Base-by-base conservation (phyloP, 495 filamentous ascomycete genomes). In the Arthonia radiata region DNA sequence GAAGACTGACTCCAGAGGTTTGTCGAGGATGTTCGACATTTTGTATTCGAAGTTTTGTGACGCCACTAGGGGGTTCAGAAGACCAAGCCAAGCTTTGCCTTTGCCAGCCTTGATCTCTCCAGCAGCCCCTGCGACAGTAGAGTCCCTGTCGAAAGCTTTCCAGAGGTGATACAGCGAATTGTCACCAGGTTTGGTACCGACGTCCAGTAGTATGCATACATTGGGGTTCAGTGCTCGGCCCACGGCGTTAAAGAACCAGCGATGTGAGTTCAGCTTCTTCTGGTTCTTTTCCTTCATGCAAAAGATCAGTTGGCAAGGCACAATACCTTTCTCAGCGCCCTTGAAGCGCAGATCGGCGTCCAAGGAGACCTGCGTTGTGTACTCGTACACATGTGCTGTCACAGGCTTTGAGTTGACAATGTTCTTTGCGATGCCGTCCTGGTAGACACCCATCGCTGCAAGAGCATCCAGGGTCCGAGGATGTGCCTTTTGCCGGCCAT, bases 31-130 rank as follows among this genome's bases (percentile, higher is more conserved):
- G 34, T 94, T 99, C 4, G 78, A 90, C 83, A 94, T 92, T 53
- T 99, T 99, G 58, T 99, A 99, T 48, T 99, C 89, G 38, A 94
- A 99, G 40, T 99, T 94, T 46, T 99, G 89, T 24, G 76, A 82
- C 0, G 89, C 89, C 5, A 99, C 81, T 2, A 99, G 60, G 1
- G 89, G 89, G 42, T 94, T 94, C 22, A 99, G 53, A 13, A 99
- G 61, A 13, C 81, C 78, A 10, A 71, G 52, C 49, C 71, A 77
- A 15, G 55, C 67, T 38, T 71, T 77, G 7, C 86, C 86, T 39
- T 89, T 93, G 43, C 81, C 82, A 4, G 89, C 89, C 44, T 75
- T 86, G 48, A 94, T 94, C 53, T 99, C 89, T 24, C 89, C 89
- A 28, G 82, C 90, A 6, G 89, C 89, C 26, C 89, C 89, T 0